Evolutionary conservation across 73 alveolate species (phyloP), one percentile per base, ranked within the genome.

Genomic region (Paramecium primaurelia): DNA sequence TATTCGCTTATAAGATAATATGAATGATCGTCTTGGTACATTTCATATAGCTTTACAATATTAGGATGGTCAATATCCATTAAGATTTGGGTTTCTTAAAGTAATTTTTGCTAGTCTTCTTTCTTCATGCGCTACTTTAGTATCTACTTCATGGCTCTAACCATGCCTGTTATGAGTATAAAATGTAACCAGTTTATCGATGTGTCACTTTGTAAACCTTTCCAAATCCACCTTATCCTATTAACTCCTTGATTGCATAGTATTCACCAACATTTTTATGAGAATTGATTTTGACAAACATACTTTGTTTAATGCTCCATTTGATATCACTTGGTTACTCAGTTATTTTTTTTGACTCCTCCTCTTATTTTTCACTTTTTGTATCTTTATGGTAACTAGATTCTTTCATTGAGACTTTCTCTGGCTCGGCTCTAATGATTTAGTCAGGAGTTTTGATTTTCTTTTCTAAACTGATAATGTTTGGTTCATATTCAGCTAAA

Each of bases 191-290:
- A 25, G 91, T 80, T 45, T 49, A 45, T 4, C 58, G 47, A 42
- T 86, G 93, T 7, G n/a, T 40, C 14, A 86, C 93, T 68, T 58
- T 86, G 59, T 68, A 68, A 49, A 86, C 93, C 36, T 58, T 68
- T 25, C 93, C 93, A 20, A 86, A 86, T 7, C 87, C 93, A 8
- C 93, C 93, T 22, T 68, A 22, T 37, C 93, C 93, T 36, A 86
- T 59, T 37, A 68, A 58, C 36, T 86, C 86, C 16, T 68, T 68
- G 47, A 86, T 58, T 18, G 12, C 26, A 42, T 86, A 86, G 40
- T n/a, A 20, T 58, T 86, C 93, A 6, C 64, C 69, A 42, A 86
- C 75, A 59, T 54, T 44, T 64, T 80, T 44, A 9, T 47, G 47
- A 42, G 91, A 80, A 47, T 80, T 80, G 18, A 80, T 26, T 80